Conservation (phyloP, 2,329 filamentous ascomycete genomes). For the Trichoderma simmonsii region DNA sequence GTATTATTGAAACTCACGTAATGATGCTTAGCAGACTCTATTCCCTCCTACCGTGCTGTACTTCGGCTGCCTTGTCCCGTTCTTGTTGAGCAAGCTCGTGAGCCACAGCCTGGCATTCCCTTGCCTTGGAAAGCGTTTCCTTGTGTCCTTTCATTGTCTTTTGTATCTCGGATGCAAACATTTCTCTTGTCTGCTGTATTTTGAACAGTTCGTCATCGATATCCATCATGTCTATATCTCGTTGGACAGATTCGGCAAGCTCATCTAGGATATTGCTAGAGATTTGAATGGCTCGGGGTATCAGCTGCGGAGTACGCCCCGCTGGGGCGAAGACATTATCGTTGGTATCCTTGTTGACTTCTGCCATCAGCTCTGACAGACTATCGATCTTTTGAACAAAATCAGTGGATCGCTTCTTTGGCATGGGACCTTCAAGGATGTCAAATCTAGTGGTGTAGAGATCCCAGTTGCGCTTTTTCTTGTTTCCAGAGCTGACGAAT, state of each 20-base stretch:
- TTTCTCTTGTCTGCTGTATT: neutral
- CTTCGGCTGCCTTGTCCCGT: neutral
- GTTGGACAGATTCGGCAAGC: neutral
- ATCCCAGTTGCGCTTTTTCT: neutral
- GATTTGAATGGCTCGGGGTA: neutral
- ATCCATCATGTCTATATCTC: neutral
- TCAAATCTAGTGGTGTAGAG: neutral
- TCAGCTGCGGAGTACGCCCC: neutral
- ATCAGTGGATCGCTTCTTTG: neutral
- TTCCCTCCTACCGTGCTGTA: too few species aligned
- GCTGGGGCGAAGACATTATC: neutral
- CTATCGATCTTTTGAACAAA: neutral
- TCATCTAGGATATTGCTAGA: neutral
- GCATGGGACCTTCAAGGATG: neutral
- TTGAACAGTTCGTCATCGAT: slow-evolving; percentile 9
- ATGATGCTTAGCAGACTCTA: neutral
- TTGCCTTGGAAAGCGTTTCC: neutral
- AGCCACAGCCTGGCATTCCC: neutral
- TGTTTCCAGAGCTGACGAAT: neutral
- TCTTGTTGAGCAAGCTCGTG: neutral
- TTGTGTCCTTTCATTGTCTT: neutral
- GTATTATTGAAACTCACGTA: too few species aligned
- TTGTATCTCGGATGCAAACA: neutral
- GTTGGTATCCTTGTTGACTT: neutral
- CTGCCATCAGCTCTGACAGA: neutral